Evolutionary conservation across 1,284 basidiomycete genomes (phyloP).

Genomic region (Rhodotorula sp.): DNA sequence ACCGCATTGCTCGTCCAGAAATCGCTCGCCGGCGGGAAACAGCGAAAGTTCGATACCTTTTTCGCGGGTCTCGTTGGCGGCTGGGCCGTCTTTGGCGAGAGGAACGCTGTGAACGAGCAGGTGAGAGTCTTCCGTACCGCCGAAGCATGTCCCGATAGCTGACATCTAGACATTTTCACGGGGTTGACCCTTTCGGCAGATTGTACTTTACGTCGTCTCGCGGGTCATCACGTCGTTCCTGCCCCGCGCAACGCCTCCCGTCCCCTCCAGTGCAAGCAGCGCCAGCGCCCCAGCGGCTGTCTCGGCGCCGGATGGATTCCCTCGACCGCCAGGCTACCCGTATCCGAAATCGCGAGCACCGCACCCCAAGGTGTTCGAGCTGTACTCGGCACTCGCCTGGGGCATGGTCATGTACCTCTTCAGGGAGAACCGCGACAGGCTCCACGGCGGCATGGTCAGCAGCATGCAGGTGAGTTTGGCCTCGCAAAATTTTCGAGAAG

Average conservation of each 20-base stretch:
- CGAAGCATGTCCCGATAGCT: too few relatives aligned
- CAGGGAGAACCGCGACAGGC: conserved; percentile 74
- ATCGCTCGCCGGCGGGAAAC: conserved; percentile 61
- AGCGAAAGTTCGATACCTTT: conserved; percentile 78
- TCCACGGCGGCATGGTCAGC: conserved; percentile 83
- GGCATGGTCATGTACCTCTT: conserved; percentile 98
- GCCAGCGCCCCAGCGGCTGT: conserved; percentile 47
- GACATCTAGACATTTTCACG: background rate
- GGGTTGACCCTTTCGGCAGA: conserved; percentile 55
- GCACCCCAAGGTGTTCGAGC: conserved; percentile 73
- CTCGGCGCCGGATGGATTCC: conserved; percentile 47
- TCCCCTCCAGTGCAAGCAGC: conserved; percentile 36
- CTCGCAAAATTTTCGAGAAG: too few relatives aligned
- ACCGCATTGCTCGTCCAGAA: conserved; percentile 74
- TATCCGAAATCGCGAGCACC: conserved; percentile 68
- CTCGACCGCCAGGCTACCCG: conserved; percentile 49
- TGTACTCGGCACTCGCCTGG: conserved; percentile 89
- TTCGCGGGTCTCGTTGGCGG: conserved; percentile 89
- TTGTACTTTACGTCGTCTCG: conserved; percentile 92
- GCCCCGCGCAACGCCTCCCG: conserved; percentile 58
- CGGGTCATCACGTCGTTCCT: conserved; percentile 83
- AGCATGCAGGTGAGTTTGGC: conserved; percentile 49
- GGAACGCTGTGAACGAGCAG: conserved; percentile 98
- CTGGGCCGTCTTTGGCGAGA: conserved; percentile 87
- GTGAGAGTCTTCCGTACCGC: conserved; percentile 55